Percentiles rank a stretch among this genome's conserved stretches.
These are phyloP conservation scores for Phaffia rhodozyma DNA, from an alignment of 1,284 basidiomycete genomes.

Conservation along the genomic window DNA sequence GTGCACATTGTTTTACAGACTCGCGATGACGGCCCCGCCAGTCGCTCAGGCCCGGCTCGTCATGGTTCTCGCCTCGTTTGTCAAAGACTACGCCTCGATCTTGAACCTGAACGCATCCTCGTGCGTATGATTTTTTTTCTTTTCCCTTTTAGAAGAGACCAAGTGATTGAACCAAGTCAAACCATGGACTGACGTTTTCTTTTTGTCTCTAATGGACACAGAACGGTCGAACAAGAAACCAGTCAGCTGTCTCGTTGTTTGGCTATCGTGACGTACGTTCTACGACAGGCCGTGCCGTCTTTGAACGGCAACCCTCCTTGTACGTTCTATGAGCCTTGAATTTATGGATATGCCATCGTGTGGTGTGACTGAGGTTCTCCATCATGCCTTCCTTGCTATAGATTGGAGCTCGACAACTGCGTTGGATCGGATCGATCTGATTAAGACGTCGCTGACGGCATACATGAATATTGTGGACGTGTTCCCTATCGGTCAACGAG, in stretches of 20 bases:
- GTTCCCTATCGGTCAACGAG: slow-evolving; percentile 42
- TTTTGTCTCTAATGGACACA: background rate
- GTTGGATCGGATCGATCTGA: slow-evolving; percentile 47
- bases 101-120: slow-evolving; percentile 21
- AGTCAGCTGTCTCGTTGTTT: slow-evolving; percentile 57
- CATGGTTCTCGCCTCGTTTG: slow-evolving; percentile 56
- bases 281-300: slow-evolving; percentile 50
- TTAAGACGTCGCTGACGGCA: slow-evolving; percentile 51
- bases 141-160: background rate
- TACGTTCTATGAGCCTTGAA: background rate
- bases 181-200: slow-evolving; percentile 10
- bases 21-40: slow-evolving; percentile 75
- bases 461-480: slow-evolving; percentile 49
- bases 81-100: slow-evolving; percentile 42
- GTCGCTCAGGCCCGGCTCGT: slow-evolving; percentile 61
- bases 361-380: background rate
- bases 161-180: background rate
- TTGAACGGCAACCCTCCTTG: background rate
- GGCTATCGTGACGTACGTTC: slow-evolving; percentile 60
- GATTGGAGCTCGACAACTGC: slow-evolving; percentile 22
- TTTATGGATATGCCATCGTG: no score
- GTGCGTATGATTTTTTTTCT: background rate
- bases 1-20: slow-evolving; percentile 71
- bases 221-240: background rate
- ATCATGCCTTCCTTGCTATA: slow-evolving; percentile 8